These are phyloP conservation scores for Sedum album DNA, from an alignment of 164 flowering plant genomes.

Conservation along the genomic window DNA sequence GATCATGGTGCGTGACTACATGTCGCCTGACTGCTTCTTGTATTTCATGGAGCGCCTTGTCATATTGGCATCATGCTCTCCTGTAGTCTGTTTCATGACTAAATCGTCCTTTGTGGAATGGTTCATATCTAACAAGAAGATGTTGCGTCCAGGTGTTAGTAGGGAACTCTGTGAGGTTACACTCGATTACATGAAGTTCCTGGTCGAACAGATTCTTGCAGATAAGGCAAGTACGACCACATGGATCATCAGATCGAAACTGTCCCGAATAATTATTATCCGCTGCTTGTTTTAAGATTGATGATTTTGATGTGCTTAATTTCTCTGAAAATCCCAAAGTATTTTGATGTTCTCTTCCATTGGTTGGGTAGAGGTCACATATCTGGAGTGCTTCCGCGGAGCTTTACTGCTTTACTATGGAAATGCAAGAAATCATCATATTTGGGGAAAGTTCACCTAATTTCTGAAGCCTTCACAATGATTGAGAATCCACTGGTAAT, in stretches of 20 bases:
- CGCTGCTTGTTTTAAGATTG: slow-evolving; percentile 34
- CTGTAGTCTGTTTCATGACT: slow-evolving; percentile 26
- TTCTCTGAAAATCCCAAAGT: slow-evolving; percentile 24
- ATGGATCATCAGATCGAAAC: slow-evolving; percentile 36
- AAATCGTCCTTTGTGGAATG: slow-evolving; percentile 41
- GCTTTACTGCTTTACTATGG: slow-evolving; percentile 21
- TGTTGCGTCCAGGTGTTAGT: not conserved
- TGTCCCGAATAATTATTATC: slow-evolving; percentile 17
- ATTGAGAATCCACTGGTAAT: slow-evolving; percentile 56
- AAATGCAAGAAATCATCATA: not conserved
- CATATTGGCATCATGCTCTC: slow-evolving; percentile 25
- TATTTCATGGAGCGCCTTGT: slow-evolving; percentile 54
- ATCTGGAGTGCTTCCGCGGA: slow-evolving; percentile 29
- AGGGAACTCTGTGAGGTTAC: not conserved
- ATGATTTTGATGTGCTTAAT: slow-evolving; percentile 31
- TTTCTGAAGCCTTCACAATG: slow-evolving; percentile 40
- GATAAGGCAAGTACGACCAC: slow-evolving; percentile 15
- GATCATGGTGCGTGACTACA: slow-evolving; percentile 28
- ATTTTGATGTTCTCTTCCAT: slow-evolving; percentile 13
- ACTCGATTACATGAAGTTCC: slow-evolving; percentile 14
- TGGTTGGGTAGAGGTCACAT: slow-evolving; percentile 19
- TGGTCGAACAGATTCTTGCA: slow-evolving; percentile 17
- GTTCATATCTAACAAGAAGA: slow-evolving; percentile 23
- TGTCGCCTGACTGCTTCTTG: slow-evolving; percentile 50
- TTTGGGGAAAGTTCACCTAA: not conserved